Evolutionary conservation across 2,329 filamentous ascomycete species (phyloP).

Genomic region (Aurifilum marmelostoma): DNA sequence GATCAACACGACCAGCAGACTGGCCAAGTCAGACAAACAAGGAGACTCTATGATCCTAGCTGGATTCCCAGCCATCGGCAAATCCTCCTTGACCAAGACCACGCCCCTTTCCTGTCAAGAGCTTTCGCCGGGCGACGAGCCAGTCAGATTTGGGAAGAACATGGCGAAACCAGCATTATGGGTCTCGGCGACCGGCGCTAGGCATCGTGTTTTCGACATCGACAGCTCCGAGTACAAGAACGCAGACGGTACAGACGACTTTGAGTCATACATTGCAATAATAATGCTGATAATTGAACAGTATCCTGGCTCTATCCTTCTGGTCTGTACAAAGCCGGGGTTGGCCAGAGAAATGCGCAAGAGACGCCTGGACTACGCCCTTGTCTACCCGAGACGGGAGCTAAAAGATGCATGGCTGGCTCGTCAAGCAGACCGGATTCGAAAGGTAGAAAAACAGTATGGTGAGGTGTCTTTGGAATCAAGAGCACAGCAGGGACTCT

Average conservation of each 20-base stretch:
- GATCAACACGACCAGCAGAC: background rate
- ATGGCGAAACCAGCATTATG: background rate
- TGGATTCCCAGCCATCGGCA: background rate
- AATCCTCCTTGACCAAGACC: background rate
- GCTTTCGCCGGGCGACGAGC: background rate
- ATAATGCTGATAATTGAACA: background rate
- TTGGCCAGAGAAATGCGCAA: background rate
- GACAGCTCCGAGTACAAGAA: slow-evolving; percentile 1
- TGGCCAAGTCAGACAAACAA: background rate
- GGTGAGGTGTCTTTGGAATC: background rate
- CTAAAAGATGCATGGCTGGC: background rate
- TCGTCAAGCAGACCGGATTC: background rate
- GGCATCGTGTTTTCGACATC: background rate
- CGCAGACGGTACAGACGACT: background rate
- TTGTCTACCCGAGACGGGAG: background rate
- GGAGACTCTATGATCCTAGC: background rate
- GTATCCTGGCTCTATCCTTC: background rate
- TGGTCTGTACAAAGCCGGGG: background rate
- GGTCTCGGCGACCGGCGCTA: background rate
- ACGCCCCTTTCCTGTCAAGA: background rate
- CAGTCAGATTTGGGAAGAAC: background rate
- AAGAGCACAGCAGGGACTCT: background rate
- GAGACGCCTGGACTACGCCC: background rate
- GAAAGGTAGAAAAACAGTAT: background rate
- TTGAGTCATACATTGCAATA: background rate